Conservation (phyloP, 495 filamentous ascomycete genomes). For the Xylaria venustula region DNA sequence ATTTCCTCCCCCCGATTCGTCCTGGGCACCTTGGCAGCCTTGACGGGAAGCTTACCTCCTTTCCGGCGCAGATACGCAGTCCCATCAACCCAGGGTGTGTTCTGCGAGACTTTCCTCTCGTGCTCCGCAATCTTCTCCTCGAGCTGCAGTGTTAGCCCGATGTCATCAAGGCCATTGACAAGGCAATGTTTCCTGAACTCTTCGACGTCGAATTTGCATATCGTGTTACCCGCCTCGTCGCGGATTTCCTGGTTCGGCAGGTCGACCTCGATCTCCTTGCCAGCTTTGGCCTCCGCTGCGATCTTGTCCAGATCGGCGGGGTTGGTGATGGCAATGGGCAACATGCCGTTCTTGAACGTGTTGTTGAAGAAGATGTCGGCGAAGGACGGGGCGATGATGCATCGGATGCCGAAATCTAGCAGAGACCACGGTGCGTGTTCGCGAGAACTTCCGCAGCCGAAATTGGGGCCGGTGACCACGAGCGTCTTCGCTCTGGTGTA, state of each 20-base stretch:
- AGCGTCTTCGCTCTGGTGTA: conserved; percentile 87
- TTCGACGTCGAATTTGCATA: conserved; percentile 83
- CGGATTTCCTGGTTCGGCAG: conserved; percentile 83
- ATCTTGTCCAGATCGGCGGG: conserved; percentile 64
- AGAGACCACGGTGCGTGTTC: conserved; percentile 98
- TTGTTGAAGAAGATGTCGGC: conserved; percentile 99
- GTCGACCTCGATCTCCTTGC: conserved; percentile 87
- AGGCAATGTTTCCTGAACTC: conserved; percentile 92
- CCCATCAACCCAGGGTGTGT: conserved; percentile 93
- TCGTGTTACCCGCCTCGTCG: conserved; percentile 65
- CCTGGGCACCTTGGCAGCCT: conserved; percentile 80
- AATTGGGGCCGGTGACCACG: conserved; percentile 90
- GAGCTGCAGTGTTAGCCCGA: conserved; percentile 89
- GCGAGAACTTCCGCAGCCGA: conserved; percentile 89
- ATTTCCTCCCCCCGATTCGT: conserved; percentile 86
- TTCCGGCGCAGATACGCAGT: conserved; percentile 74
- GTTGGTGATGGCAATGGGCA: conserved; percentile 77
- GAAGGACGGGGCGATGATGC: conserved; percentile 87
- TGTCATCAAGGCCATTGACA: conserved; percentile 93
- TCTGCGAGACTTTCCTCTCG: conserved; percentile 69
- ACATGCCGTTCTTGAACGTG: conserved; percentile 99
- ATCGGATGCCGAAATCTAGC: conserved; percentile 93
- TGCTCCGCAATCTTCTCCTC: conserved; percentile 84
- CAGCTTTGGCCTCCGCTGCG: conserved; percentile 76
- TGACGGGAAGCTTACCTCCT: conserved; percentile 69